These are phyloP conservation scores for Wallacemonas rigidus DNA, from an alignment of 208 protist species.

Conservation along the genomic window DNA sequence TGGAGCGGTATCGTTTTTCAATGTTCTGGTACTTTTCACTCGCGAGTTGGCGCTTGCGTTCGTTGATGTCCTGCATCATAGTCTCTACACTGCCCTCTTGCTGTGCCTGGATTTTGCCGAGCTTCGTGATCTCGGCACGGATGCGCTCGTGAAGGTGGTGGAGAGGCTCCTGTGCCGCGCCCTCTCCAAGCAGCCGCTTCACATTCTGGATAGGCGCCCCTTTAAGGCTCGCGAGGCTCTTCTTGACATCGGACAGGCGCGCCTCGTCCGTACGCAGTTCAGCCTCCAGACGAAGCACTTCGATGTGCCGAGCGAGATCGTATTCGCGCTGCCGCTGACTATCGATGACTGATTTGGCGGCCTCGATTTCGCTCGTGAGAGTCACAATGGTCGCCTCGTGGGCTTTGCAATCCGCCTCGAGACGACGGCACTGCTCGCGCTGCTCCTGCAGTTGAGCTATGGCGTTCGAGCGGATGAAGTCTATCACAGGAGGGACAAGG, in stretches of 20 bases:
- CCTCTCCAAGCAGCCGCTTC: conserved; percentile 58
- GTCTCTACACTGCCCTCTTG: conserved; percentile 81
- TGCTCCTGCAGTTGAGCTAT: conserved; percentile 25
- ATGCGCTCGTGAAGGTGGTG: conserved; percentile 69
- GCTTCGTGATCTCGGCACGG: conserved; percentile 53
- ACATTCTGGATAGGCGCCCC: conserved; percentile 34
- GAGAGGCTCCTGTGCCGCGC: conserved; percentile 43
- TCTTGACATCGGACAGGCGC: conserved; percentile 44
- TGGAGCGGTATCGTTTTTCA: conserved; percentile 87
- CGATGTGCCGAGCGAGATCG: conserved; percentile 51
- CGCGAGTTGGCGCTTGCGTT: conserved; percentile 59
- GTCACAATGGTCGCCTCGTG: conserved; percentile 27
- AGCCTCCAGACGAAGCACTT: conserved; percentile 36
- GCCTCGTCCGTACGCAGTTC: conserved; percentile 52
- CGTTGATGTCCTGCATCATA: conserved; percentile 66
- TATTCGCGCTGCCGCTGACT: conserved; percentile 40
- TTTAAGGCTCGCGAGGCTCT: conserved; percentile 46
- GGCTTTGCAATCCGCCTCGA: conserved; percentile 20
- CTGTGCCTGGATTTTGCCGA: conserved; percentile 67
- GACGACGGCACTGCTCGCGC: conserved; percentile 30
- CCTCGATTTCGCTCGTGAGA: conserved; percentile 32
- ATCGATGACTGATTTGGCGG: conserved; percentile 37
- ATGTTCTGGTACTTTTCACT: conserved; percentile 83
- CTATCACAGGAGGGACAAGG: conserved; percentile 37
- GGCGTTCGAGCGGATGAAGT: conserved; percentile 30